Evolutionary conservation across 768 basidiomycete species (phyloP).

Genomic region (Trametes cinnabarina): DNA sequence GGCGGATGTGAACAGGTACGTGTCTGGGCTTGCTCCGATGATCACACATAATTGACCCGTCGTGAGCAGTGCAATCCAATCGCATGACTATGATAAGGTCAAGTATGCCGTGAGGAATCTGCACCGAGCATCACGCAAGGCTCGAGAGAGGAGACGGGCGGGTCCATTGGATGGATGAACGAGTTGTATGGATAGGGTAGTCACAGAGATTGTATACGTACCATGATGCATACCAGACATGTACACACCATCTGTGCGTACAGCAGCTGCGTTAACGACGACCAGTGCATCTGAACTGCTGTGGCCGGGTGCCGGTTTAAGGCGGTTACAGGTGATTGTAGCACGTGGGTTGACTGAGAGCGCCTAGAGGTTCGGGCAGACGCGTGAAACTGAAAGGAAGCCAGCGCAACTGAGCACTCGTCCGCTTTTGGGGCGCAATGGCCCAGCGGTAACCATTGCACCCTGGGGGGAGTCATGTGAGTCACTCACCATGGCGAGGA

Average conservation of each 20-base stretch:
- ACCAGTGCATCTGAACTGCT: neutral
- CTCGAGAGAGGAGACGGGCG: conserved; percentile 58
- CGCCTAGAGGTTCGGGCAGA: conserved; percentile 5
- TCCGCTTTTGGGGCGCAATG: no score
- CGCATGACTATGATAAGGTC: conserved; percentile 71
- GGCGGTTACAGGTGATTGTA: neutral
- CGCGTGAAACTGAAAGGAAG: conserved; percentile 13
- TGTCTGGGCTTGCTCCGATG: conserved; percentile 19
- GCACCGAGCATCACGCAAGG: conserved; percentile 72
- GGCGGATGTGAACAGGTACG: conserved; percentile 71
- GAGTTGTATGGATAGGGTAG: conserved; percentile 6
- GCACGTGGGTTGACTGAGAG: conserved; percentile 20
- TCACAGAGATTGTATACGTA: conserved; percentile 20
- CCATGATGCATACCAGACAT: neutral
- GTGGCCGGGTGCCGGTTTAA: neutral
- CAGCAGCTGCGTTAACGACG: neutral
- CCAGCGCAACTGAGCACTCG: conserved; percentile 13
- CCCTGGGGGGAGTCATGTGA: no score
- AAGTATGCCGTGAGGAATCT: conserved; percentile 73
- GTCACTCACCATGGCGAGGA: no score
- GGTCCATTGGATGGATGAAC: conserved; percentile 38
- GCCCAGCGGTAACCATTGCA: no score
- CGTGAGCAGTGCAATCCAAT: conserved; percentile 58
- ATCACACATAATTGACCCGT: conserved; percentile 7
- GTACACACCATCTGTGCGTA: conserved; percentile 3